A percentile compares a stretch with the other conserved stretches of the same genome.
Conservation (phyloP, 371 early-diverging fungal species). For the Mucor saturninus region DNA sequence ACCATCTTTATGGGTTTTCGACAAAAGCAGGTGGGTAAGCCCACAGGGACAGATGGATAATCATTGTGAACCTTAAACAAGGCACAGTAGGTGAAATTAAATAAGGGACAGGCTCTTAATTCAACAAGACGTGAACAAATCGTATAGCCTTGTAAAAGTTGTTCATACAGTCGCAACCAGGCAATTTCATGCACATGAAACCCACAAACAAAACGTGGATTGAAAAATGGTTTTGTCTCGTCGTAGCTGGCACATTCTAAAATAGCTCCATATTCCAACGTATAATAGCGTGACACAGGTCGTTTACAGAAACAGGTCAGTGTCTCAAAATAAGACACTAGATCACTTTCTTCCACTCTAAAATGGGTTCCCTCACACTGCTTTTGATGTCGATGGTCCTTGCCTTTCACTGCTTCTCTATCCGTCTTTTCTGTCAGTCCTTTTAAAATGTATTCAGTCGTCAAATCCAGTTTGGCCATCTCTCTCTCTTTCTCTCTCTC, state of each 20-base stretch:
- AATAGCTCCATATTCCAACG: conserved; percentile 12
- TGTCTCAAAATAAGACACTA: no score
- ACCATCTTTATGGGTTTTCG: not conserved
- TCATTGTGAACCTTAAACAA: not conserved
- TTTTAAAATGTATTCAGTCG: no score
- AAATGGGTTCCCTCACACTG: no score
- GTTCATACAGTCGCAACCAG: not conserved
- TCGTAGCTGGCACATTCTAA: conserved; percentile 18
- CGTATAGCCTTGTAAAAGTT: not conserved
- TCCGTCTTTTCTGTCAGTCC: no score
- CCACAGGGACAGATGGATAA: not conserved
- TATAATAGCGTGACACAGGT: conserved; percentile 3
- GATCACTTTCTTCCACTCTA: no score
- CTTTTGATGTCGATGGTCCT: no score
- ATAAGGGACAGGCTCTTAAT: conserved; percentile 7
- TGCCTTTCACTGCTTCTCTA: no score
- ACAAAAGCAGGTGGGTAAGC: not conserved
- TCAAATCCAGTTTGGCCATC: no score
- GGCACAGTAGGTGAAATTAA: conserved; percentile 5
- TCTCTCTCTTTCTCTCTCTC: no score
- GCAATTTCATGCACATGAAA: conserved; percentile 12
- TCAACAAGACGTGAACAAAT: not conserved
- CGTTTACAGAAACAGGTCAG: conserved; percentile 6
- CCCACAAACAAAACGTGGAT: conserved; percentile 5
- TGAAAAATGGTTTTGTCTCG: not conserved